Evolutionary conservation across 2,329 filamentous ascomycete genomes (phyloP), one percentile per base, ranked within the genome.

Genomic region (Monilinia laxa): DNA sequence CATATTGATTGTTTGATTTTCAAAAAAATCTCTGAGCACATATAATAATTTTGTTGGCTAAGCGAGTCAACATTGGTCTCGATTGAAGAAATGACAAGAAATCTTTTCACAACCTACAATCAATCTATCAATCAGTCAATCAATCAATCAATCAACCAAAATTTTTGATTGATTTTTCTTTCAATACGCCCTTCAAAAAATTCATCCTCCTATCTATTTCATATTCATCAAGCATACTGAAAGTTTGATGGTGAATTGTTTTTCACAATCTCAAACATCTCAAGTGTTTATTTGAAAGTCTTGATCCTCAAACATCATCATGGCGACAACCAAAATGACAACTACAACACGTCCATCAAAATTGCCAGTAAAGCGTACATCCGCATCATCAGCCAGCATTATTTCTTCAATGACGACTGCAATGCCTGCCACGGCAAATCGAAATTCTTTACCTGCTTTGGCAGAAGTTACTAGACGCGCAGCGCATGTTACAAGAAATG

Each of bases 401-500:
- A 38, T 62, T 18, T 66, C 64, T 23, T 55, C 64, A 28, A 62
- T 62, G 49, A 25, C 64, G 20, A 42, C 64, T 28, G 11, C 45
- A 54, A 52, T 49, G 47, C 55, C 47, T 20, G 16, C 49, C 47
- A 40, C 40, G 40, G 14, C 40, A 58, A 60, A 60, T 47, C 55
- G 60, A 5, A 40, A 45, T 31, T 58, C 66, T n/a, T 38, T 63
- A 16, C 51, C 60, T 58, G 47, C 54, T 51, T 38, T 51, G 49
- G 20, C 65, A 55, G 59, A 51, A 2, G 28, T n/a, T 35, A 38
- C 49, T 14, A 59, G 59, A 35, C 64, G 57, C 40, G n/a, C 51
- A 16, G 49, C 64, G 14, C 40, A 52, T 38, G 31, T 57, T 60
- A n/a, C 67, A 16, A 67, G 63, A 49, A 69, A 71, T 57, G 69